Evolutionary conservation across 345 rosid genomes (phyloP).

Genomic region (Ceriops zippeliana): DNA sequence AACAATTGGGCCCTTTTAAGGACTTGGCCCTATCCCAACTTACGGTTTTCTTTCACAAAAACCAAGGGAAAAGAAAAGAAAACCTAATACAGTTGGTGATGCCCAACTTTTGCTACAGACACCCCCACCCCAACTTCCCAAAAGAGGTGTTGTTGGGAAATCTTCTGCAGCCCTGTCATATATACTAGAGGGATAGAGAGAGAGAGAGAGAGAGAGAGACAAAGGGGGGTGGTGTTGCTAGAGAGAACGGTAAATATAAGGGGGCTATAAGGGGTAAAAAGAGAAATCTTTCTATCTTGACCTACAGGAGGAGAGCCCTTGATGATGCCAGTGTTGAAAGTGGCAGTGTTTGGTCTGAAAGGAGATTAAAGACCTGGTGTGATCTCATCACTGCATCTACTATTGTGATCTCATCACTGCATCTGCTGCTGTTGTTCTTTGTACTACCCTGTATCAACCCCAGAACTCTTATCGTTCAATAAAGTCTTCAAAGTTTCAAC

Average conservation of each 20-base stretch:
- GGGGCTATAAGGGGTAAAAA: constrained; percentile 19
- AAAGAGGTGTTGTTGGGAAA: constrained; percentile 20
- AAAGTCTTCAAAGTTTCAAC: constrained; percentile 7
- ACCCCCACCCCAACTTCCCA: constrained; percentile 17
- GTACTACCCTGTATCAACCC: constrained; percentile 14
- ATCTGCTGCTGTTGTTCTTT: constrained; percentile 32
- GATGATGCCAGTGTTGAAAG: constrained; percentile 35
- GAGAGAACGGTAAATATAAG: constrained; percentile 30
- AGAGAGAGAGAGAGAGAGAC: not conserved
- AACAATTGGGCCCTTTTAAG: constrained; percentile 21
- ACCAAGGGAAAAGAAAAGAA: no score
- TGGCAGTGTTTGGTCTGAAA: constrained; percentile 52
- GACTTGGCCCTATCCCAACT: constrained; percentile 9
- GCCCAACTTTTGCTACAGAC: no score
- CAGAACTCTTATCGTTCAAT: not conserved
- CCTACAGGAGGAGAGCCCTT: constrained; percentile 16
- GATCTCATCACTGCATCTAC: constrained; percentile 40
- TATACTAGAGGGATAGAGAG: not conserved
- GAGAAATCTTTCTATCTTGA: constrained; percentile 14
- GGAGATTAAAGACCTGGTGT: constrained; percentile 45
- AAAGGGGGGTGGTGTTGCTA: not conserved
- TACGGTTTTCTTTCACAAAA: no score
- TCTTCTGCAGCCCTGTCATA: constrained; percentile 7
- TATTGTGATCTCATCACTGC: constrained; percentile 43
- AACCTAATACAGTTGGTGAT: no score